Evolutionary conservation across 257 asterid species (phyloP).

Genomic region (Coffea canephora): DNA sequence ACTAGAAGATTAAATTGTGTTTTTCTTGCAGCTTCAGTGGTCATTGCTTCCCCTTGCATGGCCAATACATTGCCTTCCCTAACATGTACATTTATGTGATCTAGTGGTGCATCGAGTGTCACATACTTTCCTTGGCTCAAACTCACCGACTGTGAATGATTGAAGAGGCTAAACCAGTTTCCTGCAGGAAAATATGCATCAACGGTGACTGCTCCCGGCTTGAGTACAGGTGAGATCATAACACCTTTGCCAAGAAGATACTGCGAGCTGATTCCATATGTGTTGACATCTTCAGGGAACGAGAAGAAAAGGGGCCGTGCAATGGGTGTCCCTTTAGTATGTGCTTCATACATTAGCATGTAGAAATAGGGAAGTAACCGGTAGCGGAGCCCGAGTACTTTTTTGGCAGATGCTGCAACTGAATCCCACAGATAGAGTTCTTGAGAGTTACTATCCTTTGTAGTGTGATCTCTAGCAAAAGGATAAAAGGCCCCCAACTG

Average conservation of each 20-base stretch:
- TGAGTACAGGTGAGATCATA: conserved; percentile 45
- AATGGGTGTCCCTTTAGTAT: conserved; percentile 40
- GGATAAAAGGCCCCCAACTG: conserved; percentile 65
- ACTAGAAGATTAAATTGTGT: conserved; percentile 40
- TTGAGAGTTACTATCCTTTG: conserved; percentile 26
- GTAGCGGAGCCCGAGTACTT: conserved; percentile 45
- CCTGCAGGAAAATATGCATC: conserved; percentile 47
- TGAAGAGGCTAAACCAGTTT: conserved; percentile 46
- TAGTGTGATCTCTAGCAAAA: conserved; percentile 52
- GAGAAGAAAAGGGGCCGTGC: conserved; percentile 56
- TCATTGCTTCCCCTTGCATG: conserved; percentile 46
- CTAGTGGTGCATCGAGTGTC: conserved; percentile 38
- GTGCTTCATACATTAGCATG: conserved; percentile 47
- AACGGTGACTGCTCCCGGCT: conserved; percentile 30
- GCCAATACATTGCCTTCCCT: conserved; percentile 45
- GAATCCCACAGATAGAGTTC: conserved; percentile 53
- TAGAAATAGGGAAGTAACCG: conserved; percentile 44
- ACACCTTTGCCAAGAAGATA: conserved; percentile 47
- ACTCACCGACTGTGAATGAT: conserved; percentile 26
- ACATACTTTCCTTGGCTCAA: conserved; percentile 26
- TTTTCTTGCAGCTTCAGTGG: conserved; percentile 38
- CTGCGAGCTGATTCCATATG: conserved; percentile 44
- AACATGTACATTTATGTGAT: conserved; percentile 37
- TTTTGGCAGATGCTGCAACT: conserved; percentile 47
- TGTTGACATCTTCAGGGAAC: conserved; percentile 37